Conservation (phyloP, 2,329 filamentous ascomycete species). For the Nigrospora sphaerica region DNA sequence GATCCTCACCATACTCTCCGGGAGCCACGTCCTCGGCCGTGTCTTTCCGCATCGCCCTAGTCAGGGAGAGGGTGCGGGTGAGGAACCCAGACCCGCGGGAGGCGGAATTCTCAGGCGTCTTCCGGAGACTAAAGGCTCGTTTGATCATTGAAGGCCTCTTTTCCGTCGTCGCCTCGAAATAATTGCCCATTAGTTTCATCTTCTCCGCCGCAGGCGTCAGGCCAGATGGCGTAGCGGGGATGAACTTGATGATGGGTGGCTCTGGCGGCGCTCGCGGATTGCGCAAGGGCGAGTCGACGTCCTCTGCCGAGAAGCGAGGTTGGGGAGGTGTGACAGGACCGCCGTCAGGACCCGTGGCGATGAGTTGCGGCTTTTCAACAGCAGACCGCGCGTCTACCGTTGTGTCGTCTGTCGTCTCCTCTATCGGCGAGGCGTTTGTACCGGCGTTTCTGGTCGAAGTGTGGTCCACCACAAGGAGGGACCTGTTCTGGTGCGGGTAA, state of each 20-base stretch:
- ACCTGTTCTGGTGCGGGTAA: constrained; percentile 58
- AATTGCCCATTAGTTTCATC: constrained; percentile 45
- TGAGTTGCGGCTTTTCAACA: constrained; percentile 26
- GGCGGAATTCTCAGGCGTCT: constrained; percentile 36
- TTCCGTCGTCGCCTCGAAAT: constrained; percentile 31
- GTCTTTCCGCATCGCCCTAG: constrained; percentile 29
- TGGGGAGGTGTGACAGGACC: constrained; percentile 46
- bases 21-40: constrained; percentile 14
- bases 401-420: constrained; percentile 5
- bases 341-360: constrained; percentile 30
- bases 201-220: constrained; percentile 48
- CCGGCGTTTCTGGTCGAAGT: constrained; percentile 42
- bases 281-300: constrained; percentile 54
- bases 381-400: constrained; percentile 8
- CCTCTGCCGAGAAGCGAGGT: constrained; percentile 38
- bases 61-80: constrained; percentile 45
- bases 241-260: constrained; percentile 49
- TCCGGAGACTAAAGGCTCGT: constrained; percentile 43
- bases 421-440: constrained; percentile 23
- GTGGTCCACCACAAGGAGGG: constrained; percentile 53
- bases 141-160: constrained; percentile 47
- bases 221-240: constrained; percentile 55
- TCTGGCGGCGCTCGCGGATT: constrained; percentile 55
- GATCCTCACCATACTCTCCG: constrained; percentile 18
- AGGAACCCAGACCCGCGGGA: constrained; percentile 36